A percentile compares a stretch with the other conserved stretches of the same genome.
phyloP scores from a whole-genome alignment of 1,284 basidiomycete species.

The Phellinidium pouzarii region DNA sequence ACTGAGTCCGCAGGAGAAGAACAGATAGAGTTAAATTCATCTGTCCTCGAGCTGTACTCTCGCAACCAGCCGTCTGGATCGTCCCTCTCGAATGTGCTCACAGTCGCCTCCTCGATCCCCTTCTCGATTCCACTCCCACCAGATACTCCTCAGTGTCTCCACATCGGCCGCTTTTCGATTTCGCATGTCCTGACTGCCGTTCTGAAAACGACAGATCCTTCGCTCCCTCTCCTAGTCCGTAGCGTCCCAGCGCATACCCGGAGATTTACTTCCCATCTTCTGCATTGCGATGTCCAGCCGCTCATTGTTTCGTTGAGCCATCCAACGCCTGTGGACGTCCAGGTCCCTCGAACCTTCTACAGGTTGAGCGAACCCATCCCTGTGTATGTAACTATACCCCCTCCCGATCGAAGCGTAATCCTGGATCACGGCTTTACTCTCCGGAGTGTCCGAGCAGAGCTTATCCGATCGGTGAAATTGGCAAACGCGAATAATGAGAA shows the following conservation, averaged over 20 bases:
- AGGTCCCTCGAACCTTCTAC: conserved; percentile 66
- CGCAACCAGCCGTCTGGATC: conserved; percentile 27
- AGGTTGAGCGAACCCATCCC: conserved; percentile 63
- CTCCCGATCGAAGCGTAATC: conserved; percentile 57
- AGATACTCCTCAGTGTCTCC: conserved; percentile 72
- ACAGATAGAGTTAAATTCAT: conserved; percentile 57
- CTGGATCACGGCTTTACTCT: conserved; percentile 60
- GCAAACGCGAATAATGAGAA: conserved; percentile 32
- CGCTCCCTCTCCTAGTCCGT: conserved; percentile 40
- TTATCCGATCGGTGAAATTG: conserved; percentile 55
- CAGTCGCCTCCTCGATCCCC: conserved; percentile 56
- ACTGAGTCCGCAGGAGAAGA: conserved; percentile 52
- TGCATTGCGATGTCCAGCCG: conserved; percentile 47
- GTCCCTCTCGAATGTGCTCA: conserved; percentile 25
- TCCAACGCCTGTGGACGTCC: conserved; percentile 58
- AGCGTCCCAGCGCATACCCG: conserved; percentile 61
- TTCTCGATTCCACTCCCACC: conserved; percentile 69
- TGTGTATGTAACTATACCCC: conserved; percentile 69
- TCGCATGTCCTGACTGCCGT: conserved; percentile 60
- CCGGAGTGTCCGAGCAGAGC: conserved; percentile 67
- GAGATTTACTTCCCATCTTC: conserved; percentile 61
- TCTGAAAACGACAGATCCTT: conserved; percentile 44
- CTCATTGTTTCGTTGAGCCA: conserved; percentile 49
- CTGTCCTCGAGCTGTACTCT: conserved; percentile 47
- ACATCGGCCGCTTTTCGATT: conserved; percentile 61